These are phyloP conservation scores for Penicillium goetzii DNA, from an alignment of 495 filamentous ascomycete species.

Conservation along the genomic window DNA sequence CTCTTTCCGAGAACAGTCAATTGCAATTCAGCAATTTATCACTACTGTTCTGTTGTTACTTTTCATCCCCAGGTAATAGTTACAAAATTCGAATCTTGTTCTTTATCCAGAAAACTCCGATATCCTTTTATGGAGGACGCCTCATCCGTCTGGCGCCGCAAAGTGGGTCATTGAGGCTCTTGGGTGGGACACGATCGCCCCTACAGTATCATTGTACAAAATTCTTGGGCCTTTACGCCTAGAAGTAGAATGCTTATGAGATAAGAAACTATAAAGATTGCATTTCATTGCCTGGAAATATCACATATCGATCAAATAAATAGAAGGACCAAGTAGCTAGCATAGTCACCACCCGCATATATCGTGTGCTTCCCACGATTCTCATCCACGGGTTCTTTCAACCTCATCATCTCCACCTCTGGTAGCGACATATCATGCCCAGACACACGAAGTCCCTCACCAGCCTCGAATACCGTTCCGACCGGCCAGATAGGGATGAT, in stretches of 20 bases:
- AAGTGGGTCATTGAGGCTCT: slow-evolving; percentile 3
- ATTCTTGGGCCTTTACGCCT: neutral
- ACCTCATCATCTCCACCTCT: slow-evolving; percentile 17
- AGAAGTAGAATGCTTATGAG: neutral
- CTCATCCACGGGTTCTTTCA: slow-evolving; percentile 13
- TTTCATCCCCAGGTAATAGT: neutral
- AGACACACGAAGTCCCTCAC: slow-evolving; percentile 23
- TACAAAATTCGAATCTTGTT: neutral
- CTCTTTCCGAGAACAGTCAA: neutral
- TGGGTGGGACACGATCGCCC: neutral
- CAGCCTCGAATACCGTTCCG: slow-evolving; percentile 28
- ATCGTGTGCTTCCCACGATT: slow-evolving; percentile 22
- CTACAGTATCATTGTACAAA: neutral
- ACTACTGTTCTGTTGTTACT: too few species aligned
- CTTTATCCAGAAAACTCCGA: neutral
- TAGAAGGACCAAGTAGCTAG: slow-evolving; percentile 15
- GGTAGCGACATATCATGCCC: slow-evolving; percentile 29
- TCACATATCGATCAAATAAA: neutral
- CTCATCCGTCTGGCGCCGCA: neutral
- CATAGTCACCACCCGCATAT: slow-evolving; percentile 20
- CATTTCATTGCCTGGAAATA: neutral
- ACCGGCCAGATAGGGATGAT: slow-evolving; percentile 26
- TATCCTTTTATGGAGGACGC: neutral
- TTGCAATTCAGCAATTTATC: neutral
- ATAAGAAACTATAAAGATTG: neutral